These are phyloP conservation scores for Cokeromyces recurvatus DNA, from an alignment of 371 early-diverging fungal species.

Conservation along the genomic window DNA sequence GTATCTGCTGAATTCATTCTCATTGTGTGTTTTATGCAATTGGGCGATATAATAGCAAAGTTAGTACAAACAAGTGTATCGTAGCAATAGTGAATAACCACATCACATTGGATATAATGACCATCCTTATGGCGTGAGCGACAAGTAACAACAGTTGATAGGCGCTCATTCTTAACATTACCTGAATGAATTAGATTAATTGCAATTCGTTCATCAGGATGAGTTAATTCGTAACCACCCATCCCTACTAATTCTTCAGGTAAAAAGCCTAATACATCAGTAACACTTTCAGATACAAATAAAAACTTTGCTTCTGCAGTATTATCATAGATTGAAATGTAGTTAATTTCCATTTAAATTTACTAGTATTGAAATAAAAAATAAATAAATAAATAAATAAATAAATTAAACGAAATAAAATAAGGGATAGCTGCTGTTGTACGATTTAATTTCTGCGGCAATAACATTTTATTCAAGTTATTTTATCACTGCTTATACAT, in stretches of 20 bases:
- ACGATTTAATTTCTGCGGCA: too few species aligned
- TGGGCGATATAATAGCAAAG: constrained; percentile 7
- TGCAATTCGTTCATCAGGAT: constrained; percentile 37
- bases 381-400: too few species aligned
- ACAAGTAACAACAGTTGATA: constrained; percentile 28
- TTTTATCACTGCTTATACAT: too few species aligned
- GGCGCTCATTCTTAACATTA: constrained; percentile 44
- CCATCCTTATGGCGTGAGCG: constrained; percentile 35
- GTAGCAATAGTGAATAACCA: constrained; percentile 34
- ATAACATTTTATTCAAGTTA: too few species aligned
- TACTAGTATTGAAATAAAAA: too few species aligned
- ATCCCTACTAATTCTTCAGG: constrained; percentile 48
- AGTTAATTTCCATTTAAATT: constrained; percentile 30
- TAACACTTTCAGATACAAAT: constrained; percentile 49
- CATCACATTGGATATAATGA: constrained; percentile 23
- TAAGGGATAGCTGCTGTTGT: too few species aligned
- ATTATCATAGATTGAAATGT: constrained; percentile 55
- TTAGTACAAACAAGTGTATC: constrained; percentile 28
- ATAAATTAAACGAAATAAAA: too few species aligned
- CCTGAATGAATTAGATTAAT: constrained; percentile 32
- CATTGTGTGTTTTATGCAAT: constrained; percentile 15
- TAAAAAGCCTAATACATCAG: constrained; percentile 42
- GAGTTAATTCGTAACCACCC: constrained; percentile 41
- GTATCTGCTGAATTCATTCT: constrained; percentile 30
- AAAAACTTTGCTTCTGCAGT: constrained; percentile 38